Evolutionary conservation across 352 stramenopile species (phyloP).

Genomic region (Phytophthora syringae): DNA sequence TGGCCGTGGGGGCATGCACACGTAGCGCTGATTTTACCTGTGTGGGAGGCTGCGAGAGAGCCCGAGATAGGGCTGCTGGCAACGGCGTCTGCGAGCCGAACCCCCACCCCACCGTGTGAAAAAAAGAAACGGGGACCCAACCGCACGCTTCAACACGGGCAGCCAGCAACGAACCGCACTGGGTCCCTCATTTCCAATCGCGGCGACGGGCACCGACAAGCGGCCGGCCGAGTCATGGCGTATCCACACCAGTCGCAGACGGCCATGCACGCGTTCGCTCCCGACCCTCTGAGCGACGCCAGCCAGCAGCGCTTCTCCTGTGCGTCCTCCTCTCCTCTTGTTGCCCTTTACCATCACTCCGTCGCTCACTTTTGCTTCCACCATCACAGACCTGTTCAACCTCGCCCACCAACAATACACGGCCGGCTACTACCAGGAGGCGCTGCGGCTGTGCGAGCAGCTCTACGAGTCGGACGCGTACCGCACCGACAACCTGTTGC

Average conservation of each 20-base stretch:
- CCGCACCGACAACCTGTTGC: conserved; percentile 92
- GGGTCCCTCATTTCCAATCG: conserved; percentile 36
- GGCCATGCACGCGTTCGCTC: conserved; percentile 30
- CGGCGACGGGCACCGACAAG: conserved; percentile 4
- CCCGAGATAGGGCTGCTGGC: conserved; percentile 21
- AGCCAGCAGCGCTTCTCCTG: conserved; percentile 70
- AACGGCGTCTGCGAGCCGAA: conserved; percentile 16
- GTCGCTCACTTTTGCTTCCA: conserved; percentile 8
- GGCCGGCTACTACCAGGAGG: conserved; percentile 90
- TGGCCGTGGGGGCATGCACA: not conserved
- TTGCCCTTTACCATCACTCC: conserved; percentile 2
- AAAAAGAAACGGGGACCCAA: conserved; percentile 48
- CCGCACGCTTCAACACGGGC: conserved; percentile 37
- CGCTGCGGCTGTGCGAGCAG: conserved; percentile 83
- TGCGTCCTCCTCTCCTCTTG: conserved; percentile 40
- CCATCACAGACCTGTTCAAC: conserved; percentile 64
- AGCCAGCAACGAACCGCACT: conserved; percentile 42
- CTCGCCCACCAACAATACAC: conserved; percentile 87
- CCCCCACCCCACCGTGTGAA: conserved; percentile 27
- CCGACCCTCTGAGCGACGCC: conserved; percentile 46
- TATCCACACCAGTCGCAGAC: conserved; percentile 41
- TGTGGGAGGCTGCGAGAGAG: conserved; percentile 45
- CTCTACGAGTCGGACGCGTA: conserved; percentile 90
- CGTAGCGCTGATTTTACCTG: conserved; percentile 33
- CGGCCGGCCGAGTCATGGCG: conserved; percentile 17